Base-by-base conservation (phyloP, 768 basidiomycete species). In the Tremella mesenterica region DNA sequence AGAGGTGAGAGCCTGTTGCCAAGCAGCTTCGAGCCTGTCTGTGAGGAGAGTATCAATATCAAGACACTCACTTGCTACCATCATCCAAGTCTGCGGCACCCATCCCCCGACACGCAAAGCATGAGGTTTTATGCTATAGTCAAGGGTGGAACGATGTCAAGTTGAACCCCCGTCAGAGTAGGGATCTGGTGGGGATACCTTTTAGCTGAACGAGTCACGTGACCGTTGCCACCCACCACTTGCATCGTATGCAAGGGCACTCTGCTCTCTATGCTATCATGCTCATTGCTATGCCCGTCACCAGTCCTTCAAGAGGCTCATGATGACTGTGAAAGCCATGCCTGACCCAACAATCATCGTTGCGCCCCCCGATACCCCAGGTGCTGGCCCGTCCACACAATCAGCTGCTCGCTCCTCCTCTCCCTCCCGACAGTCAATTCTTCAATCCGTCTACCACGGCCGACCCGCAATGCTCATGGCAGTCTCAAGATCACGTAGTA, bases 1-100 rank as follows among this genome's bases (percentile, higher is more conserved):
- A 55, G 80, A 78, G 61, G 78, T 79, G 53, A 93, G 78, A 14
- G 89, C 83, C 54, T 79, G 75, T 58, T 83, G 81, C 88, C 89
- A 92, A 36, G 85, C 82, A 72, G 88, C 82, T 63, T 83, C 83
- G 59, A 91, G 78, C 59, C 89, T 90, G 43, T 25, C 34, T 36
- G 45, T 45, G 3, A 5, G 8, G 13, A 21, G 18, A 38, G 41
- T 26, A 21, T 27, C 1, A 20, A 48, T 25, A 53, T 39, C 30
- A 33, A n/a, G 5, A 23, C 18, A 67, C 76, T 52, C 52, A 81
- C 83, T 79, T 80, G 56, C 79, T 80, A 56, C 83, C 83, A 75
- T 85, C 83, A 41, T 70, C 65, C 30, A 70, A 52, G 34, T 60
- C 56, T 58, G 65, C 68, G 31, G 59, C 47, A 33, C 61, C 56